Evolutionary conservation across 352 stramenopile species (phyloP), one percentile per base, ranked within the genome.

Genomic region (Globisporangium emineosum): DNA sequence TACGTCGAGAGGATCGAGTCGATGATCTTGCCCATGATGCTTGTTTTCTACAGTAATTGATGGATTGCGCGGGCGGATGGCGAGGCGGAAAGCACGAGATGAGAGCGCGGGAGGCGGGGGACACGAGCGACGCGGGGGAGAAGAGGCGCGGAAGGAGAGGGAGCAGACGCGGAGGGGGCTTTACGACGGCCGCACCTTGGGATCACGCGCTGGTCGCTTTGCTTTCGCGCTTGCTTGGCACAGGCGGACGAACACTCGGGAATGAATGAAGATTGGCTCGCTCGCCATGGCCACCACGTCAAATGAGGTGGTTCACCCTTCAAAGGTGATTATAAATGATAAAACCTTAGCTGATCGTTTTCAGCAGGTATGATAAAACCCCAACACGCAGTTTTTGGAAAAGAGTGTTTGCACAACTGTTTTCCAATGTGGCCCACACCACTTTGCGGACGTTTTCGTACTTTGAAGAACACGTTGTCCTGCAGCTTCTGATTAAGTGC

Each of bases 11-110:
- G 74, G 65, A 93, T 77, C 50, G 81, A 87, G 71, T 93, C 81
- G 71, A 90, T 88, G 76, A 93, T 91, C 68, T 90, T 93, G 64
- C 84, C 83, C 83, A 93, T 51, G 23, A 10, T 45, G 40, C 40
- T 47, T 47, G 17, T 47, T 17, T 8, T 47, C 13, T 21, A 5
- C 29, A 32, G 29, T 47, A 7, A 47, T 12, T 23, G 19, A 8
- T 4, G 9, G 49, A 54, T 54, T 54, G 49, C 49, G 23, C 25
- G 13, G 49, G 49, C 49, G 23, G 49, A 32, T 54, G 12, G 23
- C 7, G 23, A 29, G 21, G 23, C 49, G 23, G 23, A 19, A 19
- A 8, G 49, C 27, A 32, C 23, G 49, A 54, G 49, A 12, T n/a
- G 23, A 33, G 49, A 54, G 49, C 13, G 13, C 12, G 25, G 13